These are phyloP conservation scores for Periconia sp. DNA, from an alignment of 2,329 filamentous ascomycete genomes.

Conservation along the genomic window DNA sequence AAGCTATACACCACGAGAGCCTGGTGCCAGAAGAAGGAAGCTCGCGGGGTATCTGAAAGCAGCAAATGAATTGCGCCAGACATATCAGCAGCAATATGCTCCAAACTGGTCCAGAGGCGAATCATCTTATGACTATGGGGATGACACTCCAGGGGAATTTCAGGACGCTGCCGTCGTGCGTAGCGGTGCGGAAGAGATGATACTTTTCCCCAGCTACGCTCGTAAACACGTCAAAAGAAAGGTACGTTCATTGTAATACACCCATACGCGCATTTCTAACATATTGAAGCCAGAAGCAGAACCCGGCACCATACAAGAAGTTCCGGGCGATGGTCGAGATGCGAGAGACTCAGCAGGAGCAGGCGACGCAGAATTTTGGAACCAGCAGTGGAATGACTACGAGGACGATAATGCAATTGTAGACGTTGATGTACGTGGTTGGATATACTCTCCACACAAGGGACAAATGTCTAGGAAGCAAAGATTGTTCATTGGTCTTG, in stretches of 20 bases:
- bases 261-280: constrained; percentile 6
- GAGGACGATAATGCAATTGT: constrained; percentile 85
- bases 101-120: constrained; percentile 51
- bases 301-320: constrained; percentile 41
- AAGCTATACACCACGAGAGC: constrained; percentile 52
- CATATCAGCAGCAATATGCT: constrained; percentile 61
- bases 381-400: constrained; percentile 73
- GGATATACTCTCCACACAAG: constrained; percentile 85
- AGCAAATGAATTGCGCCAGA: constrained; percentile 70
- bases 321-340: constrained; percentile 44
- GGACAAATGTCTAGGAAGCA: constrained; percentile 87
- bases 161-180: constrained; percentile 80
- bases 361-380: constrained; percentile 73
- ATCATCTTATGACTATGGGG: constrained; percentile 46
- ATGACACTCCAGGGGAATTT: constrained; percentile 72
- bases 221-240: constrained; percentile 64
- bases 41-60: constrained; percentile 72
- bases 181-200: constrained; percentile 85
- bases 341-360: constrained; percentile 49
- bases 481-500: constrained; percentile 81
- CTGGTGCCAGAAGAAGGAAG: constrained; percentile 75
- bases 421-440: constrained; percentile 92
- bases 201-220: constrained; percentile 93
- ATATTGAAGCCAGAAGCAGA: constrained; percentile 31
- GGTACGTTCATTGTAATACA: constrained; percentile 25